Evolutionary conservation across 169 alveolate genomes (phyloP), one percentile per base, ranked within the genome.

Genomic region (Cystoisospora suis): DNA sequence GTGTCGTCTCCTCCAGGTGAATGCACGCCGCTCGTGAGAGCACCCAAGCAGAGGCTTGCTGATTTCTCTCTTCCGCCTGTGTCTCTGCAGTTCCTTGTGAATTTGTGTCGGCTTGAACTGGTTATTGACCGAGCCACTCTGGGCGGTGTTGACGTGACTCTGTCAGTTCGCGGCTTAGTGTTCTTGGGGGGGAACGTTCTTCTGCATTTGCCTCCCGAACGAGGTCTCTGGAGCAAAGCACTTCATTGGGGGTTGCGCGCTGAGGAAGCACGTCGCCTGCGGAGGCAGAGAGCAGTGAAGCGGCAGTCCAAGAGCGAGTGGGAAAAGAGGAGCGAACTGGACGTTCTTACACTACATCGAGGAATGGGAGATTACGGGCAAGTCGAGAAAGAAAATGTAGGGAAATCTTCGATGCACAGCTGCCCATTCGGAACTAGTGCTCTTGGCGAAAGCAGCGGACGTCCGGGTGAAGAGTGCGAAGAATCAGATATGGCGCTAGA

Each of bases 111-210:
- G 1, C 47, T 87, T 46, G 77, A 70, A 36, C 77, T 87, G 87
- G 42, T 75, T 34, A 38, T 87, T 5, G 58, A 69, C n/a, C 70
- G 53, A n/a, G 91, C 91, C 7, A 27, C 77, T 36, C 44, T 87
- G 38, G 91, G 91, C 34, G 61, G 40, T 20, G 86, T 69, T 65
- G 91, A 87, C 40, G 80, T 87, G 29, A 87, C 91, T 23, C 38
- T 32, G n/a, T 75, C 40, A 36, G 47, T 70, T 20, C 15, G 44
- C 38, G 77, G 80, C 3, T 46, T 87, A 59, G 46, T 49, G 36
- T 70, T 49, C 34, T 34, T 40, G 17, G 1, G 47, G 49, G 91
- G 91, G 32, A 56, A 53, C 15, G 91, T 49, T 45, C 75, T 45
- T 15, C 87, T 87, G 44, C 91, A 87, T 47, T 86, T 87, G 56